A percentile compares a stretch with the other conserved stretches of the same genome.
phyloP scores from a whole-genome alignment of 192 early-diverging fungal genomes.

The Lobosporangium transversale region DNA sequence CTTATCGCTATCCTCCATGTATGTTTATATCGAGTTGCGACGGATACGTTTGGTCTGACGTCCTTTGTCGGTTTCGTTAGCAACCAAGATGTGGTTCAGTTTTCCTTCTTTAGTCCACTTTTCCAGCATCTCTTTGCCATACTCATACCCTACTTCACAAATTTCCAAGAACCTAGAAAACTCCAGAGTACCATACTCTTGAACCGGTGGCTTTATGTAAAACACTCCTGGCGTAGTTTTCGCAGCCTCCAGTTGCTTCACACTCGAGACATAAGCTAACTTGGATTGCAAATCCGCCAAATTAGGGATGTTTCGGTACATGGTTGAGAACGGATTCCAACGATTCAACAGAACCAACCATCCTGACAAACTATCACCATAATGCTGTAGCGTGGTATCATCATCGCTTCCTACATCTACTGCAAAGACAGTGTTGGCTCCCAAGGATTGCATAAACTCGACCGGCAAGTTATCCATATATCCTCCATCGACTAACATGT shows the following conservation, averaged over 20 bases:
- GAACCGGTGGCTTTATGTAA: slow-evolving; percentile 90
- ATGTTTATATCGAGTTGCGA: slow-evolving; percentile 40
- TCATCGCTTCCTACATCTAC: slow-evolving; percentile 93
- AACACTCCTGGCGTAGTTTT: slow-evolving; percentile 82
- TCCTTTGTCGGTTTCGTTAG: slow-evolving; percentile 20
- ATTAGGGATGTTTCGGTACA: slow-evolving; percentile 79
- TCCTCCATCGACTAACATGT: slow-evolving; percentile 98
- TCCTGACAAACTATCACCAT: slow-evolving; percentile 93
- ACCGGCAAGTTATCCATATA: slow-evolving; percentile 99
- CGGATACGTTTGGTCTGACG: slow-evolving; percentile 39
- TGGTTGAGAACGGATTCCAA: slow-evolving; percentile 79
- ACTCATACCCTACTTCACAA: slow-evolving; percentile 85
- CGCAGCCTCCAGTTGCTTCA: slow-evolving; percentile 89
- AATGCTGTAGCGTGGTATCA: slow-evolving; percentile 92
- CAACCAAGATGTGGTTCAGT: slow-evolving; percentile 40
- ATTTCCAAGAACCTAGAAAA: slow-evolving; percentile 94
- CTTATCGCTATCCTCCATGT: too few relatives aligned
- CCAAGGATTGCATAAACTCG: slow-evolving; percentile 77
- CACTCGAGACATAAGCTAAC: slow-evolving; percentile 92
- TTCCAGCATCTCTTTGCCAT: slow-evolving; percentile 79
- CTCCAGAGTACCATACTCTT: slow-evolving; percentile 87
- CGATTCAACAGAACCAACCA: slow-evolving; percentile 88
- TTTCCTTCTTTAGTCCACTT: slow-evolving; percentile 83
- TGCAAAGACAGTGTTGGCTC: slow-evolving; percentile 92
- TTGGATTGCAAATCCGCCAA: slow-evolving; percentile 95